phyloP scores from a whole-genome alignment of 2,329 filamentous ascomycete genomes.

The Orbilia brochopaga region DNA sequence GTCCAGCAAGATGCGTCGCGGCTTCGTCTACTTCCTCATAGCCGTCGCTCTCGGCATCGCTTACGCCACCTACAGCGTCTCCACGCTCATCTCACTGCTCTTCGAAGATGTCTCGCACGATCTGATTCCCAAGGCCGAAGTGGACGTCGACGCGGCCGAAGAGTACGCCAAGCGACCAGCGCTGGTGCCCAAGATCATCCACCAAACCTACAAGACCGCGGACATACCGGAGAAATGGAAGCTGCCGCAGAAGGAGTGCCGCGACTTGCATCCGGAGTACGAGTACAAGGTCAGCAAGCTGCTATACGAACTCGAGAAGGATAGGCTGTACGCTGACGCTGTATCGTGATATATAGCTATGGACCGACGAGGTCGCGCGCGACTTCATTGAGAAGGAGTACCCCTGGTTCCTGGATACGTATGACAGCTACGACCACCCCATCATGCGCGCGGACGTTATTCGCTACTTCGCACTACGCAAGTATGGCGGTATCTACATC shows the following conservation, averaged over 20 bases:
- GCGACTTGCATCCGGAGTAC: conserved; percentile 71
- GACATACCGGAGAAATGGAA: conserved; percentile 72
- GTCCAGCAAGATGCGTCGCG: conserved; percentile 52
- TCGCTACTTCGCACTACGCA: conserved; percentile 77
- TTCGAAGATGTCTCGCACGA: conserved; percentile 71
- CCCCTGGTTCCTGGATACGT: conserved; percentile 77
- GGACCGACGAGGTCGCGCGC: conserved; percentile 73
- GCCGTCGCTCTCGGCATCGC: conserved; percentile 69
- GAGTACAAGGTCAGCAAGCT: conserved; percentile 70
- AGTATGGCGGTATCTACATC: conserved; percentile 81
- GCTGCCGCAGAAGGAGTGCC: conserved; percentile 69
- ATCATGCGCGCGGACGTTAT: conserved; percentile 81
- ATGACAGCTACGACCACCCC: conserved; percentile 73
- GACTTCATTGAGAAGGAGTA: conserved; percentile 76
- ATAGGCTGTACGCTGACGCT: conserved; percentile 52
- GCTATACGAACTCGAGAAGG: too few species aligned
- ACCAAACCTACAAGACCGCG: conserved; percentile 76
- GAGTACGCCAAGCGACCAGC: conserved; percentile 64
- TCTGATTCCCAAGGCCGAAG: conserved; percentile 70
- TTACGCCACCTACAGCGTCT: conserved; percentile 71
- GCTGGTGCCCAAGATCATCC: conserved; percentile 76
- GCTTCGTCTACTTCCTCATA: conserved; percentile 66
- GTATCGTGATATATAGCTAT: conserved; percentile 64
- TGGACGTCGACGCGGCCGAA: conserved; percentile 69
- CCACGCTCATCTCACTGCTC: conserved; percentile 73